Percentiles rank a stretch among this genome's conserved stretches.
Conservation (phyloP, 306 rosid species). For the Myrica gale region DNA sequence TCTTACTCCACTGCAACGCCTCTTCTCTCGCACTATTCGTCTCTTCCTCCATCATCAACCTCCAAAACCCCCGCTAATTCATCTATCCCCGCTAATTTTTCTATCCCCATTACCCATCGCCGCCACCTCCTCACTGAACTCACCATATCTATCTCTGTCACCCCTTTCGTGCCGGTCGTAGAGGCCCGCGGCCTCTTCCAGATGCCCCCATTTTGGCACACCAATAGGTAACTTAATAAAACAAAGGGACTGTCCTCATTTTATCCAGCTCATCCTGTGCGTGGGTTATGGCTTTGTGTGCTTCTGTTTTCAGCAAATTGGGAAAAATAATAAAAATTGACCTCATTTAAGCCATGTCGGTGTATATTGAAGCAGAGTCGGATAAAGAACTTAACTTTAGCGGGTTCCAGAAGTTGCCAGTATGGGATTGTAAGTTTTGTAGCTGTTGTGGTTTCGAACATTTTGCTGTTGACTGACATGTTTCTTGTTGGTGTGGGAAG, state of each 20-base stretch:
- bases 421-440: too few relatives aligned
- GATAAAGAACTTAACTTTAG: not conserved
- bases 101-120: slow-evolving; percentile 21
- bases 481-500: slow-evolving; percentile 40
- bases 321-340: not conserved
- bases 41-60: slow-evolving; percentile 13
- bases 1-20: not conserved
- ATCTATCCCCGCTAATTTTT: not conserved
- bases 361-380: not conserved
- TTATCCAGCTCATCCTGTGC: not conserved
- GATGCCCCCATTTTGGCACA: slow-evolving; percentile 54
- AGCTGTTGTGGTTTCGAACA: not conserved
- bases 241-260: not conserved
- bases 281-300: not conserved
- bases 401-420: not conserved
- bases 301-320: not conserved
- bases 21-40: not conserved
- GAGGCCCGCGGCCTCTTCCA: slow-evolving; percentile 52
- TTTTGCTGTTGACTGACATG: not conserved
- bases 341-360: not conserved
- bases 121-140: slow-evolving; percentile 37
- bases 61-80: slow-evolving; percentile 4
- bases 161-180: slow-evolving; percentile 37
- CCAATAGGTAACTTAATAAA: slow-evolving; percentile 40
- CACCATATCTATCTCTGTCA: slow-evolving; percentile 30